phyloP scores from a whole-genome alignment of 2,329 filamentous ascomycete species.

The Exophiala alcalophila region DNA sequence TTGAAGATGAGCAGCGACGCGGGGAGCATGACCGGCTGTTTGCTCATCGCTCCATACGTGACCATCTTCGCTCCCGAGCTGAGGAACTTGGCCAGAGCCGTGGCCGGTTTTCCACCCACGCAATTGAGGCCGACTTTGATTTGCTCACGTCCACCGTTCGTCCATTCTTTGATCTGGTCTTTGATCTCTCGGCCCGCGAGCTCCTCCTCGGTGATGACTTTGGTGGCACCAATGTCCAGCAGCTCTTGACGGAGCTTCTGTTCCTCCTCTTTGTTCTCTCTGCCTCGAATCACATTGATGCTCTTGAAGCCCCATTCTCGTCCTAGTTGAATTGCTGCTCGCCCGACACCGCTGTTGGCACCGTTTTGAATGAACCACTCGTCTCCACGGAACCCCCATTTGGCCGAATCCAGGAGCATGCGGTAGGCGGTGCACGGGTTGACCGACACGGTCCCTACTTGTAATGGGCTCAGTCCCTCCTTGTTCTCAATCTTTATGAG shows the following conservation, averaged over 20 bases:
- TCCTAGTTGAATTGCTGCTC: slow-evolving; percentile 85
- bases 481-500: slow-evolving; percentile 69
- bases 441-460: slow-evolving; percentile 83
- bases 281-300: slow-evolving; percentile 81
- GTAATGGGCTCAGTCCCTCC: slow-evolving; percentile 67
- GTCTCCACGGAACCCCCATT: slow-evolving; percentile 59
- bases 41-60: slow-evolving; percentile 93
- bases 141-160: slow-evolving; percentile 66
- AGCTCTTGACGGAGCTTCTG: slow-evolving; percentile 60
- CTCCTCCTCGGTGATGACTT: slow-evolving; percentile 62
- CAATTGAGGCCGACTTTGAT: slow-evolving; percentile 85
- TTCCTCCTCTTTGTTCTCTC: slow-evolving; percentile 60
- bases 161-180: slow-evolving; percentile 62
- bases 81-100: slow-evolving; percentile 72
- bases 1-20: slow-evolving; percentile 90
- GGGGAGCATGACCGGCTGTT: slow-evolving; percentile 76
- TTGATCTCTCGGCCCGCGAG: slow-evolving; percentile 45
- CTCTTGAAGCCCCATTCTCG: slow-evolving; percentile 82
- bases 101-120: slow-evolving; percentile 83
- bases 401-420: slow-evolving; percentile 78
- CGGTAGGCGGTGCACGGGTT: slow-evolving; percentile 94
- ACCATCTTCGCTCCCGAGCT: slow-evolving; percentile 70
- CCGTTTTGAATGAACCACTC: slow-evolving; percentile 98
- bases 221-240: slow-evolving; percentile 58
- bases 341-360: slow-evolving; percentile 87